phyloP scores from a whole-genome alignment of 2,329 filamentous ascomycete species.

The Colletotrichum lindemuthianum region DNA sequence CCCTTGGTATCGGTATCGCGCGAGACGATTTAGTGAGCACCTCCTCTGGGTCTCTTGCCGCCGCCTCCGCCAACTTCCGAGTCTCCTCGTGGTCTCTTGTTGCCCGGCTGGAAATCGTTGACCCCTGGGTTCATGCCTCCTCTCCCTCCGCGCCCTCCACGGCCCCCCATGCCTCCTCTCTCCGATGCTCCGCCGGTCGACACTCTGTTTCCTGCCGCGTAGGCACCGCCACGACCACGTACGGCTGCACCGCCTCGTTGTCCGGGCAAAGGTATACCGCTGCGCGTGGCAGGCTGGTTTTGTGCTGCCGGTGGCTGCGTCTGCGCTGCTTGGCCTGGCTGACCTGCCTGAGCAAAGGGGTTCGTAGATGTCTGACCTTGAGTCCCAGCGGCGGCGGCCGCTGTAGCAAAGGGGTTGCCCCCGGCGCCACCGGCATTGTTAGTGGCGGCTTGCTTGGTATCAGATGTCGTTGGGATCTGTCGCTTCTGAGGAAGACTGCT shows the following conservation, averaged over 20 bases:
- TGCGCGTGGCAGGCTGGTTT: slow-evolving; percentile 28
- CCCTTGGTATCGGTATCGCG: background rate
- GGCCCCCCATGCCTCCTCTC: slow-evolving; percentile 44
- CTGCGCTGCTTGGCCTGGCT: slow-evolving; percentile 24
- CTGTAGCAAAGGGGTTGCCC: slow-evolving; percentile 30
- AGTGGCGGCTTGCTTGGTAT: slow-evolving; percentile 6
- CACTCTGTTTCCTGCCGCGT: slow-evolving; percentile 49
- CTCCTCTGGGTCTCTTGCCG: slow-evolving; percentile 54
- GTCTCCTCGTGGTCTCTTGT: slow-evolving; percentile 67
- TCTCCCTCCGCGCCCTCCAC: slow-evolving; percentile 53
- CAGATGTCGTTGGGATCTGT: slow-evolving; percentile 7
- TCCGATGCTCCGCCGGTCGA: slow-evolving; percentile 45
- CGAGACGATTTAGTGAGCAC: slow-evolving; percentile 43
- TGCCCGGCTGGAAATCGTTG: slow-evolving; percentile 66
- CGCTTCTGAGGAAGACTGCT: slow-evolving; percentile 30
- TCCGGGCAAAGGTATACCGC: slow-evolving; percentile 53
- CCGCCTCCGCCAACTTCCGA: slow-evolving; percentile 51
- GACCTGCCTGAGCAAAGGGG: slow-evolving; percentile 23
- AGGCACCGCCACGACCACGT: slow-evolving; percentile 51
- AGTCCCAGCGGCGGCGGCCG: slow-evolving; percentile 1
- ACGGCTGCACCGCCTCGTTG: slow-evolving; percentile 45
- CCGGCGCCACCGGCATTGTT: background rate
- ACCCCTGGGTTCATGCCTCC: slow-evolving; percentile 61
- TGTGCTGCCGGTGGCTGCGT: slow-evolving; percentile 22
- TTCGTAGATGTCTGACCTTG: slow-evolving; percentile 24